Evolutionary conservation across 164 flowering plant genomes (phyloP), one percentile per base, ranked within the genome.

Genomic region (Tetrastigma voinierianum): DNA sequence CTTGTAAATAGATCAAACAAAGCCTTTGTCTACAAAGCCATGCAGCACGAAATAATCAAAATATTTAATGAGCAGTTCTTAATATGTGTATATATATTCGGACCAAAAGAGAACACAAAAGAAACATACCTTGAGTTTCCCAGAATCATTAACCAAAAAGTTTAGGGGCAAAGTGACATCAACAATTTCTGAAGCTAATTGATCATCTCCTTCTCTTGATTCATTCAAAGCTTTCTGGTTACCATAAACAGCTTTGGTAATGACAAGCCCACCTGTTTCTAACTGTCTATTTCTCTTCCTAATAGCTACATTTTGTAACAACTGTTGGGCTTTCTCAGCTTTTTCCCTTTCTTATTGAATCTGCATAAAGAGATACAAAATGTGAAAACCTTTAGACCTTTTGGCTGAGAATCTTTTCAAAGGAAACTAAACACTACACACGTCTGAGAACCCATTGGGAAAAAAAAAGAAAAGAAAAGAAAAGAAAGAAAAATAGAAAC

Each of bases 121-220:
- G 61, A 66, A 76, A 25, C 68, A 49, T 76, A 95, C 99, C 99
- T 89, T 89, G 20, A 95, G 93, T 57, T 88, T 82, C 65, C 98
- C 97, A 64, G 90, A 79, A 68, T 95, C 99, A 70, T 67, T 87
- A 51, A 95, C 94, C 54, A 92, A 76, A 71, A 95, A 95, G 74
- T 90, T 90, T 46, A 95, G 74, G 63, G 99, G 98, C 52, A 88
- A 9, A 21, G 97, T 92, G 44, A 95, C 98, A 76, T 95, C 99
- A 13, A 88, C 46, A 44, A 90, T 74, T 77, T 82, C 87, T 58
- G 86, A 81, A 57, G 76, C 74, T 51, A 76, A 59, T 21, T 81
- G 89, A 66, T 84, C 74, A 53, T 67, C 62, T 24, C 25, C 51
- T 69, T 73, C 87, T 61, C 72, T 72, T 48, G 69, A 20, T 57